phyloP scores from a whole-genome alignment of 148 eudicot species.

The Silene uniflora region DNA sequence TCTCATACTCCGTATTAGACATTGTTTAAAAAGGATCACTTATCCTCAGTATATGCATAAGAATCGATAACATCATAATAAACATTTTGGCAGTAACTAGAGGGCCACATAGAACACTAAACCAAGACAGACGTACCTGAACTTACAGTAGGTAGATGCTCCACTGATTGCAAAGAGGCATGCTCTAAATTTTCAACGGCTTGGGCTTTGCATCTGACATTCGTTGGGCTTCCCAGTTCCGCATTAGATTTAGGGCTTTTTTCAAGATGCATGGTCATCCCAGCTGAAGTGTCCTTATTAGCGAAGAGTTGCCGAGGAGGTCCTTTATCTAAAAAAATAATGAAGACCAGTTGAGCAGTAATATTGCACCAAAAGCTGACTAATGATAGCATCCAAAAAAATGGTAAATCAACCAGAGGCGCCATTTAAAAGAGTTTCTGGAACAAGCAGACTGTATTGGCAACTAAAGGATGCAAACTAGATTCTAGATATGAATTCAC shows the following conservation, averaged over 20 bases:
- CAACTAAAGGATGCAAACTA: neutral
- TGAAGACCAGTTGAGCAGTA: conserved; percentile 5
- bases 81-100: neutral
- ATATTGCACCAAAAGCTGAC: neutral
- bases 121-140: conserved; percentile 15
- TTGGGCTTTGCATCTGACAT: no score
- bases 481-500: neutral
- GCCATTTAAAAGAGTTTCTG: neutral
- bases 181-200: neutral
- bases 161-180: conserved; percentile 7
- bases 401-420: neutral
- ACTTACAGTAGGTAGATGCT: conserved; percentile 5
- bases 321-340: conserved; percentile 20
- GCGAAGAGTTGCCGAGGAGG: neutral
- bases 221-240: neutral
- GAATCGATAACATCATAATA: conserved; percentile 2
- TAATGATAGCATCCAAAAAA: neutral
- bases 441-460: neutral
- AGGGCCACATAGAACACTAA: neutral
- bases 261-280: neutral
- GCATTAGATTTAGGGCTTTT: neutral
- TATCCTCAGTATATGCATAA: neutral
- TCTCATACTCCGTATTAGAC: neutral
- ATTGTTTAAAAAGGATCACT: neutral
- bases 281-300: neutral